Conservation (phyloP, 2,329 filamentous ascomycete genomes). For the Dichotomopilus funicola region DNA sequence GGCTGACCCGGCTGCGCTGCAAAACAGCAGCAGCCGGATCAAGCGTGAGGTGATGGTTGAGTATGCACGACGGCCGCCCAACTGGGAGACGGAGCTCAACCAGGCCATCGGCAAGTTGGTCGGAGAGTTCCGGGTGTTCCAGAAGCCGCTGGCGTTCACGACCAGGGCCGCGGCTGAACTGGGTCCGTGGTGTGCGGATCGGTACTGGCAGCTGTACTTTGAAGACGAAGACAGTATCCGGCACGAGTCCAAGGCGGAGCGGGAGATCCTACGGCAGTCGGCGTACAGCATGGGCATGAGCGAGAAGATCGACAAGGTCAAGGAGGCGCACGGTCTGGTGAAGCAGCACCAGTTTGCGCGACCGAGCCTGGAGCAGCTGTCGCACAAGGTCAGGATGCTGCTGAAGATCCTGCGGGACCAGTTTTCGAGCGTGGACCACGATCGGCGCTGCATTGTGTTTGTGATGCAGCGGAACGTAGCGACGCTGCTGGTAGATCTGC, state of each 20-base stretch:
- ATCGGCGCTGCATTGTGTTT: slow-evolving; percentile 72
- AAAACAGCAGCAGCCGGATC: slow-evolving; percentile 52
- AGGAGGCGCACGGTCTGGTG: slow-evolving; percentile 52
- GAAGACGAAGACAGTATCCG: slow-evolving; percentile 55
- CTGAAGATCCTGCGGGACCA: slow-evolving; percentile 52
- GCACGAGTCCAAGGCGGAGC: slow-evolving; percentile 49
- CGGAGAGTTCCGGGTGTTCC: slow-evolving; percentile 40
- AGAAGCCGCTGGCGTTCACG: slow-evolving; percentile 53
- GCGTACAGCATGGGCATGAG: slow-evolving; percentile 38
- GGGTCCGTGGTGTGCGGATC: slow-evolving; percentile 79
- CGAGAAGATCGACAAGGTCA: slow-evolving; percentile 48
- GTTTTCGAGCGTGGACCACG: slow-evolving; percentile 54
- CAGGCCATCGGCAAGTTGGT: slow-evolving; percentile 44
- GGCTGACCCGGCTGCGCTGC: slow-evolving; percentile 46
- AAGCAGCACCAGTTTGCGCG: slow-evolving; percentile 40
- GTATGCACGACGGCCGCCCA: slow-evolving; percentile 40
- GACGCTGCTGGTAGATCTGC: slow-evolving; percentile 61
- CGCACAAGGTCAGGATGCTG: slow-evolving; percentile 65
- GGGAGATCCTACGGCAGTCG: slow-evolving; percentile 14
- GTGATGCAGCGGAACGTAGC: slow-evolving; percentile 75
- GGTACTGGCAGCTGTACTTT: slow-evolving; percentile 68
- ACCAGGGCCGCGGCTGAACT: slow-evolving; percentile 57
- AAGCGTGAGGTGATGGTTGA: slow-evolving; percentile 53
- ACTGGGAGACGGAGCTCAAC: slow-evolving; percentile 61
- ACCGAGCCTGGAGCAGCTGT: slow-evolving; percentile 43